phyloP scores from a whole-genome alignment of 768 basidiomycete genomes.

The Psilocybe tampanensis region DNA sequence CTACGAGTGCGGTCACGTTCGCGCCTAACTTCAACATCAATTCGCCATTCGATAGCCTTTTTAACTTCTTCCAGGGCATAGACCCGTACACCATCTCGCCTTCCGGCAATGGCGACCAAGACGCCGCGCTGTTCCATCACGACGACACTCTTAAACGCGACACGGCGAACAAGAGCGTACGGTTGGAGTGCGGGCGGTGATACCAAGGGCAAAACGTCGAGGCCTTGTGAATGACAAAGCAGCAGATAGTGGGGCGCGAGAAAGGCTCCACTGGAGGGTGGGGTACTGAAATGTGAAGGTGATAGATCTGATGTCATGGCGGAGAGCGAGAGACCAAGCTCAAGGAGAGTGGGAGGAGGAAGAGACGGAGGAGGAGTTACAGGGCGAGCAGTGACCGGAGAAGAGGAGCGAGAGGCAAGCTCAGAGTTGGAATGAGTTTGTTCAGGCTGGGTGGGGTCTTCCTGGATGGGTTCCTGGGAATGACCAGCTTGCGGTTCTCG shows the following conservation, averaged over 20 bases:
- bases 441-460: constrained; percentile 21
- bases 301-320: constrained; percentile 68
- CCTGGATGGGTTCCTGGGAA: constrained; percentile 34
- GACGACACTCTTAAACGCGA: constrained; percentile 84
- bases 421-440: constrained; percentile 32
- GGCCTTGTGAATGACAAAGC: constrained; percentile 82
- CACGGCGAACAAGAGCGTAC: constrained; percentile 80
- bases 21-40: constrained; percentile 76
- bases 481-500: constrained; percentile 47
- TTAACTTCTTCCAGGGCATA: constrained; percentile 88
- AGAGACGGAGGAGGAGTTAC: constrained; percentile 78
- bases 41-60: constrained; percentile 85
- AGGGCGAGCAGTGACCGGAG: constrained; percentile 58
- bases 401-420: constrained; percentile 51
- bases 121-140: constrained; percentile 93
- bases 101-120: constrained; percentile 86
- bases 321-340: constrained; percentile 74
- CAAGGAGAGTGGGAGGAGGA: constrained; percentile 69
- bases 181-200: constrained; percentile 77
- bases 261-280: constrained; percentile 80
- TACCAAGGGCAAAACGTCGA: constrained; percentile 80
- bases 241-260: constrained; percentile 80
- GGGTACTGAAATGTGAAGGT: constrained; percentile 76
- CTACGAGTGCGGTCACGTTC: constrained; percentile 73
- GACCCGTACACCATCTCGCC: constrained; percentile 84